Percentiles rank a stretch among this genome's conserved stretches.
Evolutionary conservation across 1,284 basidiomycete genomes (phyloP).

Genomic region (Cutaneotrichosporon spelunceum): DNA sequence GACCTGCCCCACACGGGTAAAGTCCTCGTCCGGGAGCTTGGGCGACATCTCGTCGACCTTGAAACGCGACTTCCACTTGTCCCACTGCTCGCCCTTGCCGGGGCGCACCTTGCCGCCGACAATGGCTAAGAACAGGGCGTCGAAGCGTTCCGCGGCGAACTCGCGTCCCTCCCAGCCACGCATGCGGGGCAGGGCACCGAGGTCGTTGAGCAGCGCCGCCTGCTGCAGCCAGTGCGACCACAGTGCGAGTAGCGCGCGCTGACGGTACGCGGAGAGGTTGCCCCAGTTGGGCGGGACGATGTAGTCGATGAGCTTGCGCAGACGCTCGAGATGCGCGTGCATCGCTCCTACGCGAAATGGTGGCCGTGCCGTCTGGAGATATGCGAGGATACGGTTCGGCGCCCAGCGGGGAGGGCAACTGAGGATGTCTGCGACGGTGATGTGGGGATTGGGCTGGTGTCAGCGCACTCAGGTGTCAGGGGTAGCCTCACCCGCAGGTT

Average conservation of each 20-base stretch:
- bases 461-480: neutral
- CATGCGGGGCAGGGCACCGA: conserved; percentile 6
- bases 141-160: conserved; percentile 8
- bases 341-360: neutral
- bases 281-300: neutral
- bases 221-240: conserved; percentile 6
- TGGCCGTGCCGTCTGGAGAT: neutral
- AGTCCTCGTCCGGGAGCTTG: neutral
- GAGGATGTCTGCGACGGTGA: neutral
- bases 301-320: conserved; percentile 6
- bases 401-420: neutral
- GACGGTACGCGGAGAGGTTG: neutral
- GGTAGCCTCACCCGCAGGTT: neutral
- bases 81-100: conserved; percentile 2
- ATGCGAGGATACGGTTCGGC: neutral
- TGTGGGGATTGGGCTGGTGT: neutral
- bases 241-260: neutral
- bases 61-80: neutral
- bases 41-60: neutral
- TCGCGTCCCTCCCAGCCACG: neutral
- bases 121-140: conserved; percentile 2
- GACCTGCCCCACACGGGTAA: neutral
- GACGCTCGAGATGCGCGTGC: conserved; percentile 1
- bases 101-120: neutral
- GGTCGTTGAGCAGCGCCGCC: neutral